Evolutionary conservation across 2,329 filamentous ascomycete species (phyloP).

Genomic region (Alternaria incomplexa): DNA sequence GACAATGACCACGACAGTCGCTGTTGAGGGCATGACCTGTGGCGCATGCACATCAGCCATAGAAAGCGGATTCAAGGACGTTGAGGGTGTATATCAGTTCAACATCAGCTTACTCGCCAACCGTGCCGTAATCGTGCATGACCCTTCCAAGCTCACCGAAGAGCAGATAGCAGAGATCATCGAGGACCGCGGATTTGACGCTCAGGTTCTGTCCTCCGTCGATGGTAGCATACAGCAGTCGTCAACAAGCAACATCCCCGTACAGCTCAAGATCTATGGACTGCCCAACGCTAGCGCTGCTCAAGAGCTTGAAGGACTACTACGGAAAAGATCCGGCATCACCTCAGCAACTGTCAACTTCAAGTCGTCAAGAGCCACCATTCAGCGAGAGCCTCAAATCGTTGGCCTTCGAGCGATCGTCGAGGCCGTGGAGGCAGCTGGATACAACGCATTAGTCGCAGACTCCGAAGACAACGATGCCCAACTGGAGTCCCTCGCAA

Average conservation of each 20-base stretch:
- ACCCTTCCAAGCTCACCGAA: conserved; percentile 71
- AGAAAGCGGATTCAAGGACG: conserved; percentile 77
- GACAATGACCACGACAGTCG: conserved; percentile 77
- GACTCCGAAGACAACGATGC: conserved; percentile 96
- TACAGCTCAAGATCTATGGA: conserved; percentile 86
- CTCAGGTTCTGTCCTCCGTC: conserved; percentile 78
- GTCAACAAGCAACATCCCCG: conserved; percentile 63
- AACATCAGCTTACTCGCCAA: conserved; percentile 95
- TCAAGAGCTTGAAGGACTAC: conserved; percentile 69
- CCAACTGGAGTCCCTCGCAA: conserved; percentile 92
- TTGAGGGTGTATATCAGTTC: conserved; percentile 83
- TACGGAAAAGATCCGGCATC: conserved; percentile 73
- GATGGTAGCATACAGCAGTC: conserved; percentile 62
- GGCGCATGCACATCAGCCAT: conserved; percentile 94
- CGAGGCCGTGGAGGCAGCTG: conserved; percentile 78
- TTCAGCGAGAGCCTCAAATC: conserved; percentile 73
- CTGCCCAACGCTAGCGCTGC: conserved; percentile 75
- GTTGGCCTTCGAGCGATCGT: conserved; percentile 84
- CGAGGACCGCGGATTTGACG: conserved; percentile 89
- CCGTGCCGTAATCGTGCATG: conserved; percentile 85
- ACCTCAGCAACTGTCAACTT: conserved; percentile 75
- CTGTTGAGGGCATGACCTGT: conserved; percentile 97
- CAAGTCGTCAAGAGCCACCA: conserved; percentile 72
- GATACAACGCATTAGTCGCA: conserved; percentile 86
- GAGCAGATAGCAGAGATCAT: conserved; percentile 82